Base-by-base conservation (phyloP, 345 rosid genomes). In the Sapria himalayana region DNA sequence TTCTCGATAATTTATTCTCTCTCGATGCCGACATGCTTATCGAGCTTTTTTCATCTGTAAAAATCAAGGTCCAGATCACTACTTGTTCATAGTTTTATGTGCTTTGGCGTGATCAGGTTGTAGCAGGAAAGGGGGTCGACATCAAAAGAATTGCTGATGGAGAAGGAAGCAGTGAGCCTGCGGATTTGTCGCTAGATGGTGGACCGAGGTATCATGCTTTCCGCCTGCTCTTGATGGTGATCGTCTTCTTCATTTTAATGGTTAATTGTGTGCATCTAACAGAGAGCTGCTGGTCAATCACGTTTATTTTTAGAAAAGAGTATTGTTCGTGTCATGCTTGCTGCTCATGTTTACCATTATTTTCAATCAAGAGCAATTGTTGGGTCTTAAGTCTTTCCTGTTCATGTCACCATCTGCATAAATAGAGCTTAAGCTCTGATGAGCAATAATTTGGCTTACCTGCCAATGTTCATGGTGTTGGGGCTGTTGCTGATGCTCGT, bases 41-140 rank as follows among this genome's bases (percentile, higher is more conserved):
- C 25, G 33, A 3, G 3, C 5, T 23, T 15, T 6, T 36, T 10
- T 19, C 17, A 9, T 12, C 15, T 3, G 19, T 22, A 4, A 12
- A 16, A 10, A 27, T 12, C 3, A n/a, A n/a, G n/a, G n/a, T n/a
- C n/a, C n/a, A n/a, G n/a, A n/a, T n/a, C n/a, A n/a, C n/a, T n/a
- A n/a, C n/a, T 19, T 10, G 7, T 29, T 31, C 7, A n/a, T 19
- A 20, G 14, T 11, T 11, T 36, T 24, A 11, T 24, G 12, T 14
- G 10, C 6, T 15, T 16, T 14, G n/a, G 8, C 37, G 9, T 37
- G n/a, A n/a, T n/a, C n/a, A 60, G 67, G 49, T 58, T 55, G 31
- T 57, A 19, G 50, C 59, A 18, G 65, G 70, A 27, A 64, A 52
- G 43, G 56, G 62, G 22, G 33, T 64, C 22, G 70, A 59, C 29